A percentile compares a stretch with the other conserved stretches of the same genome.
Conservation (phyloP, 306 rosid species). For the Trichosanthes cucumerina region DNA sequence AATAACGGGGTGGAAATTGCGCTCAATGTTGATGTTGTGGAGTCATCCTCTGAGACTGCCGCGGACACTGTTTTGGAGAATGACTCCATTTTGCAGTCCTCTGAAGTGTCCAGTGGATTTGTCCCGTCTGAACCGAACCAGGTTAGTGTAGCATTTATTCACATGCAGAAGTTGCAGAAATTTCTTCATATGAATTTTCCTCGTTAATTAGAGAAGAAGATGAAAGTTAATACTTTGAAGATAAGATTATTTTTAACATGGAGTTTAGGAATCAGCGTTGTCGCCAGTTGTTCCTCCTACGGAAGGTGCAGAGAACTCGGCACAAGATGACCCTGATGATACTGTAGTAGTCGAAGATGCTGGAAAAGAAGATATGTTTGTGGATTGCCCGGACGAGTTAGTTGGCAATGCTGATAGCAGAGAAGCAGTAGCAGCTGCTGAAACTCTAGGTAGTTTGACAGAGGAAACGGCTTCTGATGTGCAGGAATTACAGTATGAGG, state of each 20-base stretch:
- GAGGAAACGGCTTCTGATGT: constrained; percentile 20
- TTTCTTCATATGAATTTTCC: neutral
- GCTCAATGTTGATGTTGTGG: neutral
- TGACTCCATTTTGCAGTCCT: neutral
- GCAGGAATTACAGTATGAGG: constrained; percentile 23
- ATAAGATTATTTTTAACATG: neutral
- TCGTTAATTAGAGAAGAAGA: neutral
- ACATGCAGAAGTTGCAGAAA: constrained; percentile 22
- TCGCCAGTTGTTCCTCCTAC: constrained; percentile 15
- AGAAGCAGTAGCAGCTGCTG: constrained; percentile 24
- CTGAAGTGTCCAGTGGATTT: constrained; percentile 18
- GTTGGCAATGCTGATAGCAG: constrained; percentile 27
- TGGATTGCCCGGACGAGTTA: constrained; percentile 82
- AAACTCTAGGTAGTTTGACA: constrained; percentile 21
- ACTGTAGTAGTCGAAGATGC: constrained; percentile 40
- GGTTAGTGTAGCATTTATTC: constrained; percentile 14
- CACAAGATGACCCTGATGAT: constrained; percentile 27
- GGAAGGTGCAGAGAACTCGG: constrained; percentile 10
- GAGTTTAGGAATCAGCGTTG: neutral
- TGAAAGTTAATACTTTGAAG: neutral
- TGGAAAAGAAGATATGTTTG: constrained; percentile 75
- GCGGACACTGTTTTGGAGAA: constrained; percentile 5
- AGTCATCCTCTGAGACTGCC: constrained; percentile 13
- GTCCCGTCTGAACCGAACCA: neutral
- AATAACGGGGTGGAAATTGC: neutral